These are phyloP conservation scores for Ramaria sp. DNA, from an alignment of 768 basidiomycete genomes.

Conservation along the genomic window DNA sequence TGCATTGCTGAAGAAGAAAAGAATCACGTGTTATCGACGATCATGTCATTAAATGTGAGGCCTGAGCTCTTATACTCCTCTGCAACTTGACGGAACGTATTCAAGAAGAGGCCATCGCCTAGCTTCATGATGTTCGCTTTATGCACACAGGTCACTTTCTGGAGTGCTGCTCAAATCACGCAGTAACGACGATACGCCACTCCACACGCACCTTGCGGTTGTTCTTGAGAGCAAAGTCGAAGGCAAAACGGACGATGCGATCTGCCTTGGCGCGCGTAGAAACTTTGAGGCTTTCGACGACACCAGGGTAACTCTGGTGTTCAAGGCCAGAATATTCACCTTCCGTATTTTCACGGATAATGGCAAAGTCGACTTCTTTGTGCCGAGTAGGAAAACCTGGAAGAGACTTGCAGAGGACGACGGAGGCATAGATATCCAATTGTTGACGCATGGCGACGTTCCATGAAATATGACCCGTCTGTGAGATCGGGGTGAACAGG, in stretches of 20 bases:
- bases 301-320: slow-evolving; percentile 96
- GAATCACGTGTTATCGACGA: slow-evolving; percentile 91
- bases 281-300: slow-evolving; percentile 96
- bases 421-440: slow-evolving; percentile 97
- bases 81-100: slow-evolving; percentile 92
- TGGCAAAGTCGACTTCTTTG: slow-evolving; percentile 93
- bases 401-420: slow-evolving; percentile 96
- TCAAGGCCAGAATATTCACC: slow-evolving; percentile 99
- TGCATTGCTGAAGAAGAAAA: not conserved
- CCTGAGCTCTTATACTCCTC: slow-evolving; percentile 93
- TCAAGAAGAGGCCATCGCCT: slow-evolving; percentile 97
- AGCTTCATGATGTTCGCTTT: slow-evolving; percentile 99
- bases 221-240: slow-evolving; percentile 98
- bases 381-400: slow-evolving; percentile 95
- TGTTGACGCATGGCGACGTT: slow-evolving; percentile 99
- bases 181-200: not conserved
- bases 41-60: slow-evolving; percentile 95
- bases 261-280: slow-evolving; percentile 93
- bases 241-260: slow-evolving; percentile 93
- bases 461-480: slow-evolving; percentile 96
- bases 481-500: slow-evolving; percentile 95
- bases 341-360: slow-evolving; percentile 99
- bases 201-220: slow-evolving; percentile 68
- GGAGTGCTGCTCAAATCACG: not conserved
- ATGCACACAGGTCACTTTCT: slow-evolving; percentile 99